phyloP scores from a whole-genome alignment of 2,329 filamentous ascomycete species.

The Dothistroma pini region DNA sequence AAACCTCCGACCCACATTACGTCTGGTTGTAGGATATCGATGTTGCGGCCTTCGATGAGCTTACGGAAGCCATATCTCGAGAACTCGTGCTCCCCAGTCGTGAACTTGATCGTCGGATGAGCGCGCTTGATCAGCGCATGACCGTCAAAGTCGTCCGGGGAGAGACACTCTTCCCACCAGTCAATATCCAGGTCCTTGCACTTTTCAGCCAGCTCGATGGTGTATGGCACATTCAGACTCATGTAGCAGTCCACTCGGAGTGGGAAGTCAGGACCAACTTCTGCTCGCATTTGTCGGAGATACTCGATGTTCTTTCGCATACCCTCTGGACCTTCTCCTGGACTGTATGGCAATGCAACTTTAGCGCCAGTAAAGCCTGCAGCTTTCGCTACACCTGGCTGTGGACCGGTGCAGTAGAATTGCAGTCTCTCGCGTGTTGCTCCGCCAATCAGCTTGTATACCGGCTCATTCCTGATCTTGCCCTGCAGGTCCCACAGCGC shows the following conservation, averaged over 20 bases:
- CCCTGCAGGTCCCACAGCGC: conserved; percentile 90
- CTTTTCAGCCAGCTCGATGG: conserved; percentile 82
- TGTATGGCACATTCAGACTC: conserved; percentile 89
- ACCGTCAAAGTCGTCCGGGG: conserved; percentile 87
- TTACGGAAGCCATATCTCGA: conserved; percentile 93
- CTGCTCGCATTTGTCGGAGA: conserved; percentile 76
- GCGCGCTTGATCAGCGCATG: conserved; percentile 87
- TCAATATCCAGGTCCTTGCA: conserved; percentile 83
- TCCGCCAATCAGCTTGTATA: conserved; percentile 91
- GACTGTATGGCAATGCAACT: conserved; percentile 83
- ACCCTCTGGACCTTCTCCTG: conserved; percentile 78
- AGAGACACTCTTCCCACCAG: conserved; percentile 96
- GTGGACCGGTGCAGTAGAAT: conserved; percentile 94
- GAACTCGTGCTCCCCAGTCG: conserved; percentile 93
- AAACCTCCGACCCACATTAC: conserved; percentile 97
- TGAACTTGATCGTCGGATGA: conserved; percentile 88
- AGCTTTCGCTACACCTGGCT: conserved; percentile 71
- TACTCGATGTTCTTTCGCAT: conserved; percentile 88
- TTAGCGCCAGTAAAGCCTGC: conserved; percentile 93
- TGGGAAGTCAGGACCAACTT: conserved; percentile 84
- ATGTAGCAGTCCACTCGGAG: conserved; percentile 97
- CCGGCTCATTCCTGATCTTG: conserved; percentile 86
- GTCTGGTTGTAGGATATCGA: conserved; percentile 92
- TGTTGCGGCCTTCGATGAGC: conserved; percentile 82
- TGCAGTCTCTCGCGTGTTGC: conserved; percentile 77